Percentiles rank a stretch among this genome's conserved stretches.
These are phyloP conservation scores for Vickermania spadyakhi DNA, from an alignment of 208 protist species.

Conservation along the genomic window DNA sequence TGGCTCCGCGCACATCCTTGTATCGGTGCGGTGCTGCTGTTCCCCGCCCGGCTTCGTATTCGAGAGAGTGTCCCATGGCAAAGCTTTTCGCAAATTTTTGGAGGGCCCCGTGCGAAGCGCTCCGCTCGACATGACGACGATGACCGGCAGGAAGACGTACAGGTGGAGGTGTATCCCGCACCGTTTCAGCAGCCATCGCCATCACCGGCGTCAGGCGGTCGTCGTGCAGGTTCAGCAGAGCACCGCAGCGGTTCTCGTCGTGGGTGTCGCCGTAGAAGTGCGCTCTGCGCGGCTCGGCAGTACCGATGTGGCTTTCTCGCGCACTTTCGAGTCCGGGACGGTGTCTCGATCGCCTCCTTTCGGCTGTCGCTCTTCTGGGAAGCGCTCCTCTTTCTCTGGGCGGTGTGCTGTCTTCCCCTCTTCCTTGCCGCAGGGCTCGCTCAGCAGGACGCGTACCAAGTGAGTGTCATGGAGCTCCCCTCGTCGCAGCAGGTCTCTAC, in stretches of 20 bases:
- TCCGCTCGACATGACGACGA: neutral
- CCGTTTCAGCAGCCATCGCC: neutral
- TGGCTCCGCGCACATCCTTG: neutral
- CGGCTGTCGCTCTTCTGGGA: slow-evolving; percentile 20
- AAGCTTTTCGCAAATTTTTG: no score
- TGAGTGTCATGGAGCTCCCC: neutral
- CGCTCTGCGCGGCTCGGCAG: no score
- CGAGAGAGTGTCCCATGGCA: neutral
- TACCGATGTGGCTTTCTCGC: no score
- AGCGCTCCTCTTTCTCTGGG: slow-evolving; percentile 16
- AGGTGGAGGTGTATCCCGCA: neutral
- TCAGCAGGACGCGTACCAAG: neutral
- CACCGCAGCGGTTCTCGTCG: neutral
- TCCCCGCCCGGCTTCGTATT: neutral
- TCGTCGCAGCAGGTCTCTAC: neutral
- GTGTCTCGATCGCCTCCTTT: slow-evolving; percentile 2
- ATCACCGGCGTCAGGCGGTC: neutral
- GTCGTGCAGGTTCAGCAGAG: neutral
- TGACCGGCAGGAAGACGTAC: neutral
- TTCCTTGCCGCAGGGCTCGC: slow-evolving; percentile 7
- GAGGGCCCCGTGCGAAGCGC: no score
- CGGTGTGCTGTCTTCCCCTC: slow-evolving; percentile 16
- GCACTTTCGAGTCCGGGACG: neutral
- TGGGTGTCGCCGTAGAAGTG: no score
- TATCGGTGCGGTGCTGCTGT: neutral